Evolutionary conservation across 352 stramenopile species (phyloP), one percentile per base, ranked within the genome.

Genomic region (Ophiocytium majus): DNA sequence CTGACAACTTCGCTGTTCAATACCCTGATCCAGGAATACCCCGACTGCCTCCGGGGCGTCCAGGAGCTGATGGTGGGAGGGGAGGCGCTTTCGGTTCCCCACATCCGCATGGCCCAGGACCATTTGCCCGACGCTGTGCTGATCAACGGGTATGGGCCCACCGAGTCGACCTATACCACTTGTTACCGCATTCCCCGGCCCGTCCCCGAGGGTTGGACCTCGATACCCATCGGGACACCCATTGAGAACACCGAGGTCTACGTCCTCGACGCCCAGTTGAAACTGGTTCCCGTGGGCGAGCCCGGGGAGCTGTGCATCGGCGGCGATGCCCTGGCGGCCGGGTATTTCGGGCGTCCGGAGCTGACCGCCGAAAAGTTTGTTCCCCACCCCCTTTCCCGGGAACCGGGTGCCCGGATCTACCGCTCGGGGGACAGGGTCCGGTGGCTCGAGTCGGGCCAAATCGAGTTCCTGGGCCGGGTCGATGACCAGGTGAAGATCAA

Each of bases 401-500:
- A 71, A n/a, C n/a, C n/a, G n/a, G n/a, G n/a, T 71, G 57, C 23
- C 19, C 23, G 28, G 28, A 71, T 71, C 28, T 71, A 71, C 28
- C 23, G 19, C 23, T 23, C 57, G 28, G 57, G 57, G 28, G 57
- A 71, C 28, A 71, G 23, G 19, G 57, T 23, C 23, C 23, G 57
- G 28, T 28, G 57, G 19, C 28, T 71, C 28, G 19, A 23, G 57
- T 23, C 23, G 23, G 57, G 57, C 57, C 23, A 28, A 23, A 71
- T 71, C 28, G 19, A 71, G 28, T 71, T 71, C 28, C 28, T 71
- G 28, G 57, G 57, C 19, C 57, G 57, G 23, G 57, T 23, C 19
- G 57, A 71, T 28, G 57, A 71, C 28, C 57, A 71, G 57, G 57
- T 71, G 28, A 71, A 71, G 28, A 71, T 71, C 57, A 71, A 28